Percentiles rank a stretch among this genome's conserved stretches.
phyloP scores from a whole-genome alignment of 768 basidiomycete species.

The Boletus eberwhitei region DNA sequence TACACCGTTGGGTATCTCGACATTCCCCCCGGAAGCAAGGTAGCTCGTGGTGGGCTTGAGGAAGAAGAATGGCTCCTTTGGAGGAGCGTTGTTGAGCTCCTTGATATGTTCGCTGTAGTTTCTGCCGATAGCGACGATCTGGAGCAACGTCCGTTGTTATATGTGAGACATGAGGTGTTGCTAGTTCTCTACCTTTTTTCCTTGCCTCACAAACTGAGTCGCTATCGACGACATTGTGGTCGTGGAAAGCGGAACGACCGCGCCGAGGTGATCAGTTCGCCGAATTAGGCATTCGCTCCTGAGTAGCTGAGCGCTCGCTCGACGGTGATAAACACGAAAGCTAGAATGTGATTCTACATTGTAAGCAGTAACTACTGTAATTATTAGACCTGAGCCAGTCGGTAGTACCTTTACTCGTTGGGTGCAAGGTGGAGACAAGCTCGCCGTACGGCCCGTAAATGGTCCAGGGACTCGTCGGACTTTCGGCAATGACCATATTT shows the following conservation, averaged over 20 bases:
- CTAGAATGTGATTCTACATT: too few relatives aligned
- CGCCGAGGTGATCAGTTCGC: neutral
- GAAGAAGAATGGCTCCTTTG: conserved; percentile 98
- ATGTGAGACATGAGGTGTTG: neutral
- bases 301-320: too few relatives aligned
- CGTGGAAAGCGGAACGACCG: neutral
- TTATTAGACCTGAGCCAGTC: too few relatives aligned
- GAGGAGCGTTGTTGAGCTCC: conserved; percentile 81
- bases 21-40: conserved; percentile 65
- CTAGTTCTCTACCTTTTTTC: conserved; percentile 40
- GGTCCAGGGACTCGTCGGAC: conserved; percentile 21
- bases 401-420: neutral
- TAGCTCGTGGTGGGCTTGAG: conserved; percentile 95
- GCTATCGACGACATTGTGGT: conserved; percentile 33
- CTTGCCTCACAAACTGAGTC: conserved; percentile 41
- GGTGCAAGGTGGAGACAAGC: neutral
- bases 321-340: too few relatives aligned
- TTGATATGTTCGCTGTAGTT: conserved; percentile 92
- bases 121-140: conserved; percentile 95
- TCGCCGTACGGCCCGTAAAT: too few relatives aligned
- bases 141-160: neutral
- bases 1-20: conserved; percentile 86
- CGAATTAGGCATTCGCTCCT: neutral
- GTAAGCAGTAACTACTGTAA: too few relatives aligned
- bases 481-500: conserved; percentile 18